A percentile compares a stretch with the other conserved stretches of the same genome.
Evolutionary conservation across 2,329 filamentous ascomycete species (phyloP).

Genomic region (Magnaporthales sp.): DNA sequence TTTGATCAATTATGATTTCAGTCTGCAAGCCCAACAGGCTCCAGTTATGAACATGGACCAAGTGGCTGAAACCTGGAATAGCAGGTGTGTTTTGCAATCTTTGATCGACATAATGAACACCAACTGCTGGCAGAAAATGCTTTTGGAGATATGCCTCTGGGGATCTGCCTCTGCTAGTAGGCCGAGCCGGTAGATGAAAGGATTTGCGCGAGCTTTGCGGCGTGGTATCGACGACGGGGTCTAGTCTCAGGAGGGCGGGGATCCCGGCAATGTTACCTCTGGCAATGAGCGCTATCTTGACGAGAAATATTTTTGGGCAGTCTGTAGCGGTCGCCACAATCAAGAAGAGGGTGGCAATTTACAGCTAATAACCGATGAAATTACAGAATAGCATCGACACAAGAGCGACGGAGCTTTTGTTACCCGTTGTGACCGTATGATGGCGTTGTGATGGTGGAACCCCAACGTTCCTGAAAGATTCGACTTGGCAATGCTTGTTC

Average conservation of each 20-base stretch:
- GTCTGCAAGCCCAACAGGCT: neutral
- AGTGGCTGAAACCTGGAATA: neutral
- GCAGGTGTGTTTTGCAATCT: neutral
- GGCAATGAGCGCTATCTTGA: neutral
- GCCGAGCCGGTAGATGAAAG: neutral
- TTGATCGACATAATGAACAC: neutral
- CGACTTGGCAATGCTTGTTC: neutral
- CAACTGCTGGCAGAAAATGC: too few relatives aligned
- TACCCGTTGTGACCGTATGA: neutral
- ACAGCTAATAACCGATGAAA: neutral
- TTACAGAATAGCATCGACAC: neutral
- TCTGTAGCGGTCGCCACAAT: neutral
- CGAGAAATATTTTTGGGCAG: neutral
- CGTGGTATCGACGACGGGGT: neutral
- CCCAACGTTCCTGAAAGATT: too few relatives aligned
- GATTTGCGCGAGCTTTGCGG: neutral
- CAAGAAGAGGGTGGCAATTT: neutral
- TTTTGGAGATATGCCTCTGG: too few relatives aligned
- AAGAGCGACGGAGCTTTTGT: neutral
- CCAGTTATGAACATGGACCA: neutral
- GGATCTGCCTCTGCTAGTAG: neutral
- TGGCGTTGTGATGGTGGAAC: neutral
- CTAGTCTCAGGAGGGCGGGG: neutral
- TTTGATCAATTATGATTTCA: neutral
- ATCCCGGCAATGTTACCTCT: neutral